phyloP scores from a whole-genome alignment of 108 stramenopile species.

The Chaetoceros tenuissimus region DNA sequence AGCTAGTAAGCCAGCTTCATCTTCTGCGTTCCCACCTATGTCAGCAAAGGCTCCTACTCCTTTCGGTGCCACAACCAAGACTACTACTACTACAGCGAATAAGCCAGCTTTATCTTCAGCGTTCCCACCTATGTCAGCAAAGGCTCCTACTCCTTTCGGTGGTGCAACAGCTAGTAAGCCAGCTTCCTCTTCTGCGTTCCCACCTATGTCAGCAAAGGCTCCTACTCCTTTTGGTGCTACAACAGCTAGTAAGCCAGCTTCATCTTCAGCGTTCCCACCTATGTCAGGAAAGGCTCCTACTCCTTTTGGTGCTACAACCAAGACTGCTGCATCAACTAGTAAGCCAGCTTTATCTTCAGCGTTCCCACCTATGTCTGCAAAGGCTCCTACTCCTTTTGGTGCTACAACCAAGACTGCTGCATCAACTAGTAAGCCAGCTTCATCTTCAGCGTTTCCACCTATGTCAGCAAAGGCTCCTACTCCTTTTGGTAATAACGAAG shows the following conservation, averaged over 20 bases:
- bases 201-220: constrained; percentile 29
- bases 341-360: not conserved
- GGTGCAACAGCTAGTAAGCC: not conserved
- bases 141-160: constrained; percentile 38
- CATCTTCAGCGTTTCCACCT: constrained; percentile 29
- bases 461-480: constrained; percentile 46
- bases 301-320: constrained; percentile 28
- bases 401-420: constrained; percentile 5
- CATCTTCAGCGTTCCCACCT: constrained; percentile 30
- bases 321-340: constrained; percentile 2
- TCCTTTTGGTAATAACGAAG: too few relatives aligned
- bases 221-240: constrained; percentile 24
- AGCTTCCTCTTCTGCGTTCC: constrained; percentile 12
- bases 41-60: constrained; percentile 31
- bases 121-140: constrained; percentile 32
- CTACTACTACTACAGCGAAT: not conserved
- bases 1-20: not conserved
- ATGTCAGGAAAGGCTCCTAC: constrained; percentile 51
- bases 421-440: constrained; percentile 12
- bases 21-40: constrained; percentile 32
- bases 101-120: constrained; percentile 8
- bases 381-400: constrained; percentile 41
- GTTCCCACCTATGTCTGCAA: constrained; percentile 24
- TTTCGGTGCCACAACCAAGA: constrained; percentile 15
- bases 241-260: not conserved